Percentiles rank a stretch among this genome's conserved stretches.
phyloP scores from a whole-genome alignment of 345 rosid genomes.

The Excoecaria agallocha region DNA sequence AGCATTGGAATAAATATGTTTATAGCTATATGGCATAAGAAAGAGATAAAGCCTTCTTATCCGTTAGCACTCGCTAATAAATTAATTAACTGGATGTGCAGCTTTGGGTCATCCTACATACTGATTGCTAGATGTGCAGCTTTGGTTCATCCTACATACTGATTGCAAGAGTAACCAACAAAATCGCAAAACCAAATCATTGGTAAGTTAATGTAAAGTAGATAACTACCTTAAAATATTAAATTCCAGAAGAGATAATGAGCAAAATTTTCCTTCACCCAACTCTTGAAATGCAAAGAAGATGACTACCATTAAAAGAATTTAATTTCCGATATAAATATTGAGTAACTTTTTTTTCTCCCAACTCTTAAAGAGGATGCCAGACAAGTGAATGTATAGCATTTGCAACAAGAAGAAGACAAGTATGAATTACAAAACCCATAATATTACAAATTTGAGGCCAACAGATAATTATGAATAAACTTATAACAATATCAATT shows the following conservation, averaged over 20 bases:
- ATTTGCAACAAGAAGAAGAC: background rate
- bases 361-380: slow-evolving; percentile 2
- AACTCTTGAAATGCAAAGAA: background rate
- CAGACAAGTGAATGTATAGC: background rate
- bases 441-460: background rate
- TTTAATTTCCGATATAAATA: background rate
- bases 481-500: background rate
- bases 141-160: background rate
- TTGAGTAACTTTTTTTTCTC: background rate
- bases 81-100: background rate
- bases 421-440: background rate
- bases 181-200: slow-evolving; percentile 4
- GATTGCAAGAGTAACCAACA: background rate
- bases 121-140: background rate
- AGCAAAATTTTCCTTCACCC: background rate
- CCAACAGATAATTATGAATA: background rate
- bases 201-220: background rate
- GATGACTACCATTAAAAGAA: background rate
- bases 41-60: background rate
- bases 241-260: background rate
- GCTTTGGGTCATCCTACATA: background rate
- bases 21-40: background rate
- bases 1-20: background rate
- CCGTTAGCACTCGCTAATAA: background rate
- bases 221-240: background rate